These are phyloP conservation scores for Trifolium fragiferum DNA, from an alignment of 306 rosid genomes.

Conservation along the genomic window DNA sequence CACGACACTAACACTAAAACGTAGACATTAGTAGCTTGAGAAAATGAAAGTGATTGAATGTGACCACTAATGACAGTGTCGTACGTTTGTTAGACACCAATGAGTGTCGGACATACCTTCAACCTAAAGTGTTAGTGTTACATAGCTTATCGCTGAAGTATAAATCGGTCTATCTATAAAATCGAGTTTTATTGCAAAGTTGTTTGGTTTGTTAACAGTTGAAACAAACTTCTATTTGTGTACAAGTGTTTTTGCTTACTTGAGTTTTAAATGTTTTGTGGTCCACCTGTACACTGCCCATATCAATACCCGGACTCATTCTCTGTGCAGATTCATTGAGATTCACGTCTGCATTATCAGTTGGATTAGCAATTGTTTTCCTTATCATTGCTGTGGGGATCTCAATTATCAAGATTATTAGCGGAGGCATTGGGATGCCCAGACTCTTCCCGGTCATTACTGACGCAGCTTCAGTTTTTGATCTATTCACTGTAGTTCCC, in stretches of 20 bases:
- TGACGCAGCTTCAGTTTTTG: constrained; percentile 58
- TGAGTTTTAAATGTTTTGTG: neutral
- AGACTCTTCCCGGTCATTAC: constrained; percentile 71
- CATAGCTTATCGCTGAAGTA: neutral
- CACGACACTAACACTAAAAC: no score
- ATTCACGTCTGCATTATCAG: constrained; percentile 82
- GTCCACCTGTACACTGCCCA: neutral
- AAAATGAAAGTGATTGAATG: no score
- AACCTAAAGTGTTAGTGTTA: neutral
- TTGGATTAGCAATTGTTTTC: constrained; percentile 80
- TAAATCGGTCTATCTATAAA: constrained; percentile 1
- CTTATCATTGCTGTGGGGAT: constrained; percentile 88
- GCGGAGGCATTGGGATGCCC: constrained; percentile 79
- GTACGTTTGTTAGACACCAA: no score
- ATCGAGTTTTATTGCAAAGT: neutral
- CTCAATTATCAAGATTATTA: constrained; percentile 67
- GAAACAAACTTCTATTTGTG: neutral
- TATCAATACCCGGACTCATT: neutral
- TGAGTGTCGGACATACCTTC: no score
- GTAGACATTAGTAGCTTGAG: no score
- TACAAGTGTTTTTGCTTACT: neutral
- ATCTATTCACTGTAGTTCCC: constrained; percentile 79
- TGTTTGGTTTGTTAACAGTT: constrained; percentile 1
- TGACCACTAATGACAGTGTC: no score
- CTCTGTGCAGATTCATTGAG: constrained; percentile 83